These are phyloP conservation scores for Mucor mucedo DNA, from an alignment of 371 early-diverging fungal species.

Conservation along the genomic window DNA sequence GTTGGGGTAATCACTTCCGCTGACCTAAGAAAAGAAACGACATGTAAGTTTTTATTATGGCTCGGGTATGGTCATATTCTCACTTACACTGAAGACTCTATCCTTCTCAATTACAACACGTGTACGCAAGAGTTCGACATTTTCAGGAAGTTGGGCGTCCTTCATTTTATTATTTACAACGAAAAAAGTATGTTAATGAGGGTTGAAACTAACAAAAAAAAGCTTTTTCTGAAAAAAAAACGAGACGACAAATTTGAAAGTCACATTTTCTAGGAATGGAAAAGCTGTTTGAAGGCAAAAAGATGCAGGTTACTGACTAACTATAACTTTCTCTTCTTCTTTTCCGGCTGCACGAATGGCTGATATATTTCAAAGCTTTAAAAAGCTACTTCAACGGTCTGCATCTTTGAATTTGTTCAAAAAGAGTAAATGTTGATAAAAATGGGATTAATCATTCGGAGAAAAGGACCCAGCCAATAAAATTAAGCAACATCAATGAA, in stretches of 20 bases:
- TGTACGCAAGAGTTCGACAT: slow-evolving; percentile 43
- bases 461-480: slow-evolving; percentile 7
- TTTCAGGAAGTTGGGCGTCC: slow-evolving; percentile 29
- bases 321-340: background rate
- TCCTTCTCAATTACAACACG: slow-evolving; percentile 65
- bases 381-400: too few species aligned
- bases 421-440: background rate
- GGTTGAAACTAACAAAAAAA: background rate
- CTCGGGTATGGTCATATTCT: background rate
- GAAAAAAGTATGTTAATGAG: background rate
- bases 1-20: slow-evolving; percentile 68
- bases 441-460: background rate
- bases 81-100: slow-evolving; percentile 62
- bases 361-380: too few species aligned
- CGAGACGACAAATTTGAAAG: slow-evolving; percentile 11
- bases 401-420: too few species aligned
- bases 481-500: slow-evolving; percentile 1
- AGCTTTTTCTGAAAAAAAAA: slow-evolving; percentile 10
- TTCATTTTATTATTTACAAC: slow-evolving; percentile 12
- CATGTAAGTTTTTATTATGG: background rate
- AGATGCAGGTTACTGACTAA: background rate
- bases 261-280: background rate
- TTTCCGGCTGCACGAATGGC: background rate
- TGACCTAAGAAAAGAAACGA: slow-evolving; percentile 46
- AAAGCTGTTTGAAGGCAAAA: slow-evolving; percentile 1